A percentile compares a stretch with the other conserved stretches of the same genome.
phyloP scores from a whole-genome alignment of 1,284 basidiomycete genomes.

The Rhizoctonia solani region DNA sequence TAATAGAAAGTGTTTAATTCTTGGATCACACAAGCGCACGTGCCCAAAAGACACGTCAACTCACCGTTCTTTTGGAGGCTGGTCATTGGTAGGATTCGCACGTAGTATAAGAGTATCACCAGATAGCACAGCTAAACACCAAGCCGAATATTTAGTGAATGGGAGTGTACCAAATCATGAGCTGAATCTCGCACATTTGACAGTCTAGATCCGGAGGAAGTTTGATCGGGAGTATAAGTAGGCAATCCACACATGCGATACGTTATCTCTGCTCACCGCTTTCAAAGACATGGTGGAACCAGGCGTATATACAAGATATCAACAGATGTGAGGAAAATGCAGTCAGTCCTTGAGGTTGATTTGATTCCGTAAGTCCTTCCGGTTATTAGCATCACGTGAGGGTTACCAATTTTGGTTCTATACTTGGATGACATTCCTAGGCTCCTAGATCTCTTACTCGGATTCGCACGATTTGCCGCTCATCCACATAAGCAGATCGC shows the following conservation, averaged over 20 bases:
- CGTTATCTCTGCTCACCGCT: constrained; percentile 43
- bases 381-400: constrained; percentile 8
- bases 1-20: constrained; percentile 6
- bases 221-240: constrained; percentile 8
- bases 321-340: constrained; percentile 27
- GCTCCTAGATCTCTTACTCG: too few species aligned
- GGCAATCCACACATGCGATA: background rate
- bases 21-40: constrained; percentile 4
- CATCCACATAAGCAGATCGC: background rate
- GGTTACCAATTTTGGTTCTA: background rate
- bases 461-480: too few species aligned
- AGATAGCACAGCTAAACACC: constrained; percentile 73
- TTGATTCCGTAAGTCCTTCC: constrained; percentile 22
- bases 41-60: constrained; percentile 35
- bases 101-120: constrained; percentile 86
- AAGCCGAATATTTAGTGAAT: background rate
- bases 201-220: background rate
- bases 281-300: constrained; percentile 44
- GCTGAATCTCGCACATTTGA: constrained; percentile 5
- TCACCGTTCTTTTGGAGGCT: constrained; percentile 85
- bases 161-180: background rate
- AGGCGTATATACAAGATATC: constrained; percentile 15
- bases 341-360: background rate
- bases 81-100: constrained; percentile 76
- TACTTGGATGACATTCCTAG: too few species aligned